A percentile compares a stretch with the other conserved stretches of the same genome.
Evolutionary conservation across 495 filamentous ascomycete species (phyloP).

Genomic region (Parachaetomium inaequale): DNA sequence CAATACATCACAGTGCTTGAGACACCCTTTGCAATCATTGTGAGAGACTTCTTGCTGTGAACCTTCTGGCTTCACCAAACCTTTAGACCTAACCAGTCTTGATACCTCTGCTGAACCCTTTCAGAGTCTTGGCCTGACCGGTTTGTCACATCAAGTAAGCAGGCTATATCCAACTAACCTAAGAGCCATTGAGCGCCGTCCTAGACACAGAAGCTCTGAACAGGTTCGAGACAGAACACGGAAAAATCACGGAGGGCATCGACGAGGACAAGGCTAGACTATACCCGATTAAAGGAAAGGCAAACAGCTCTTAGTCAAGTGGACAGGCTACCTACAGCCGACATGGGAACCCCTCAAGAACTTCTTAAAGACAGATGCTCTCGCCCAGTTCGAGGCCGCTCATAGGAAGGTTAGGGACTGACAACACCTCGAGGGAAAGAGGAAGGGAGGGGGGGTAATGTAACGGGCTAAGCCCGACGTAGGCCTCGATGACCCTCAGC

Average conservation of each 20-base stretch:
- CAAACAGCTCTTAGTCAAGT: neutral
- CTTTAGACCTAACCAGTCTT: no score
- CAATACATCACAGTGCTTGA: no score
- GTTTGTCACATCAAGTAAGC: conserved; percentile 1
- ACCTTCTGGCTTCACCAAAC: no score
- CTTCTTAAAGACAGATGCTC: conserved; percentile 3
- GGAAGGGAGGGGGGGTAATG: conserved; percentile 6
- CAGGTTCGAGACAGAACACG: neutral
- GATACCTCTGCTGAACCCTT: no score
- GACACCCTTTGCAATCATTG: no score
- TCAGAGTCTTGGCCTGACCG: no score
- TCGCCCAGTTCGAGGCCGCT: neutral
- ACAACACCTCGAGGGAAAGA: neutral
- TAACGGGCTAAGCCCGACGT: neutral
- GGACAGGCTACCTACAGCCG: neutral
- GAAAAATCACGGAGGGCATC: neutral
- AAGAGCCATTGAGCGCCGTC: neutral
- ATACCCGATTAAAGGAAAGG: neutral
- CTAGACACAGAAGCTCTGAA: neutral
- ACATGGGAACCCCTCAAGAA: neutral
- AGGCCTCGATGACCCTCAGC: no score
- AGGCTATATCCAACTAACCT: neutral
- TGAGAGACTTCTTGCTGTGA: no score
- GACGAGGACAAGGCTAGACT: no score
- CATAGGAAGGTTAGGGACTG: neutral